Percentiles rank a stretch among this genome's conserved stretches.
Conservation (phyloP, 2,329 filamentous ascomycete genomes). For the Zymoseptoria passerinii region DNA sequence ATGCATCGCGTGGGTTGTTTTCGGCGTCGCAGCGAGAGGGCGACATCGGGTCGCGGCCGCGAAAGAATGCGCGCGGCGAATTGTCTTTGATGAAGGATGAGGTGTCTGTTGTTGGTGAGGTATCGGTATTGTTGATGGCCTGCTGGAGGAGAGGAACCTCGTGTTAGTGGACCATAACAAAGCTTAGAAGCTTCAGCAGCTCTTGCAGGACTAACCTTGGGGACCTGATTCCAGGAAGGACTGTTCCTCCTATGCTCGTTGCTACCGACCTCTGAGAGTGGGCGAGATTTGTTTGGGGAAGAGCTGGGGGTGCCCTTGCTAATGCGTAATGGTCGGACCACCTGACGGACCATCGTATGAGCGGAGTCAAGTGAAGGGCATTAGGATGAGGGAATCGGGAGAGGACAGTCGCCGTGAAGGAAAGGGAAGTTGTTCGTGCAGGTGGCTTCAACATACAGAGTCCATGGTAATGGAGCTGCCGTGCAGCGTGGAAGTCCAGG, state of each 20-base stretch:
- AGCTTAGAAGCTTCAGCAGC: neutral
- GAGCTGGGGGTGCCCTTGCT: slow-evolving; percentile 56
- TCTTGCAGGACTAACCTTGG: slow-evolving; percentile 47
- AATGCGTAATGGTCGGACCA: slow-evolving; percentile 67
- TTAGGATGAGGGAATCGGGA: neutral
- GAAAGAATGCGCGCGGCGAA: slow-evolving; percentile 87
- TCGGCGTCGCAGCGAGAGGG: slow-evolving; percentile 57
- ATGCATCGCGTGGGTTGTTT: slow-evolving; percentile 55
- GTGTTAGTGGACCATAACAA: neutral
- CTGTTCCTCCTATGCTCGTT: slow-evolving; percentile 84
- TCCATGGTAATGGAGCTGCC: slow-evolving; percentile 12
- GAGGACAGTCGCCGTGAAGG: neutral
- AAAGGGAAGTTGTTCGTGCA: neutral
- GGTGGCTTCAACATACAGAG: slow-evolving; percentile 9
- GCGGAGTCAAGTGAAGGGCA: neutral
- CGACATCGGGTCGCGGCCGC: slow-evolving; percentile 60
- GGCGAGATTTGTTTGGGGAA: slow-evolving; percentile 54
- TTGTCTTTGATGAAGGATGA: slow-evolving; percentile 44
- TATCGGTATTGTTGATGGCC: slow-evolving; percentile 51
- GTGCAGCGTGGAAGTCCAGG: neutral
- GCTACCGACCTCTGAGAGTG: slow-evolving; percentile 81
- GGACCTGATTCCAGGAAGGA: slow-evolving; percentile 72
- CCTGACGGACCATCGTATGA: slow-evolving; percentile 36
- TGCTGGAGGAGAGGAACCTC: neutral
- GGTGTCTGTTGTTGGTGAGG: slow-evolving; percentile 56